phyloP scores from a whole-genome alignment of 805 yeast species.

The Myxozyma vanderwaltii region DNA sequence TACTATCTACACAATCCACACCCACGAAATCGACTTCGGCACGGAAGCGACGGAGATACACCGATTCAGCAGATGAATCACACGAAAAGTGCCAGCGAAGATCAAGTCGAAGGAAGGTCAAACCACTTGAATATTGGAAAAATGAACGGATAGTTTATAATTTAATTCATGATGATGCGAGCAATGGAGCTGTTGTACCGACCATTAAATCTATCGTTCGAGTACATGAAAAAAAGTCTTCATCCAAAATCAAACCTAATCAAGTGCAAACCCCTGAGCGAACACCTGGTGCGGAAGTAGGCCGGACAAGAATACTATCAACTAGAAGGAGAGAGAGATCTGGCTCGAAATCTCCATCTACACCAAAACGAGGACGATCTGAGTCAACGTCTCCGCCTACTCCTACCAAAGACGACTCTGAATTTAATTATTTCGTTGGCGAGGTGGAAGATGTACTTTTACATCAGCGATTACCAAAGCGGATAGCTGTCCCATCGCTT shows the following conservation, averaged over 20 bases:
- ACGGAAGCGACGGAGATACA: neutral
- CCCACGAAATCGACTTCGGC: neutral
- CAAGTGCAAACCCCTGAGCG: neutral
- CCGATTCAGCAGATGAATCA: neutral
- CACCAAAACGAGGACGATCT: neutral
- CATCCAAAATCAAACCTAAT: neutral
- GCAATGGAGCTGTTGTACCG: constrained; percentile 31
- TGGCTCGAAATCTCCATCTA: neutral
- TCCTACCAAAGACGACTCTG: constrained; percentile 10
- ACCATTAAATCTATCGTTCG: constrained; percentile 35
- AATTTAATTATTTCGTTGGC: constrained; percentile 21
- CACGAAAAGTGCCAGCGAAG: constrained; percentile 6
- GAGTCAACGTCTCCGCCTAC: neutral
- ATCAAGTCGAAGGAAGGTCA: constrained; percentile 15
- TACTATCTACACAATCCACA: no score
- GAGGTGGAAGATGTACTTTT: constrained; percentile 13
- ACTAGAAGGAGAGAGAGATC: neutral
- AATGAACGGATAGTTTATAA: constrained; percentile 70
- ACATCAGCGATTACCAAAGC: constrained; percentile 8
- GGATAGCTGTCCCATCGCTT: constrained; percentile 10
- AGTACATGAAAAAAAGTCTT: neutral
- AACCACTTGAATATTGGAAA: constrained; percentile 82
- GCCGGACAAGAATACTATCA: neutral
- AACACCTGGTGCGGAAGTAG: neutral
- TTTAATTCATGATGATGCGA: constrained; percentile 37